Conservation (phyloP, 345 rosid species). For the Salix udensis region DNA sequence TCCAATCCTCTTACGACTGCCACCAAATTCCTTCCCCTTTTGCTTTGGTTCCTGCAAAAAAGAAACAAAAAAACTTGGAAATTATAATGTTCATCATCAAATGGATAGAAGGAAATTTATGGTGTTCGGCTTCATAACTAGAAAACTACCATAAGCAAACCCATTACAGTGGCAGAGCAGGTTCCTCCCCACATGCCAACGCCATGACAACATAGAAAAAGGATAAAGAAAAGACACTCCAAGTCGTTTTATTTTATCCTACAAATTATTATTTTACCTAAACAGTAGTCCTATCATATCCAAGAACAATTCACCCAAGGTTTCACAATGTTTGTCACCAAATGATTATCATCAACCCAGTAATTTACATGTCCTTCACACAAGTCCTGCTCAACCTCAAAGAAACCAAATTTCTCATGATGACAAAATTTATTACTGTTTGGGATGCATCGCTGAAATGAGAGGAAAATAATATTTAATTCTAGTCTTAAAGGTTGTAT, state of each 20-base stretch:
- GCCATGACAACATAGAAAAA: background rate
- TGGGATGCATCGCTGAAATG: background rate
- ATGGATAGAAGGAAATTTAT: too few species aligned
- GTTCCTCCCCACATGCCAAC: background rate
- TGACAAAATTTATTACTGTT: too few species aligned
- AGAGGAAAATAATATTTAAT: background rate
- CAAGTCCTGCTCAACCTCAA: too few species aligned
- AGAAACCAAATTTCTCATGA: too few species aligned
- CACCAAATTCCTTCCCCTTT: slow-evolving; percentile 45
- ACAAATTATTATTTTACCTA: background rate
- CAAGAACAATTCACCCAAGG: too few species aligned
- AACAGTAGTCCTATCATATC: too few species aligned
- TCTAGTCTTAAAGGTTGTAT: too few species aligned
- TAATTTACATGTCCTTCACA: too few species aligned
- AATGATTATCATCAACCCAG: too few species aligned
- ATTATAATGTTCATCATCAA: background rate
- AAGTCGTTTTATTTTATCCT: background rate
- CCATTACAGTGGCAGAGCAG: background rate
- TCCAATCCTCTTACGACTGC: slow-evolving; percentile 64
- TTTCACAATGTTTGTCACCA: too few species aligned
- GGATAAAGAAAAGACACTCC: background rate
- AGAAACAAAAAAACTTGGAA: background rate
- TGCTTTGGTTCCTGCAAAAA: slow-evolving; percentile 53
- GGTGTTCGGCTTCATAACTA: background rate
- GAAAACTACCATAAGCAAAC: background rate